Evolutionary conservation across 306 rosid species (phyloP), one percentile per base, ranked within the genome.

Genomic region (Cercis canadensis): DNA sequence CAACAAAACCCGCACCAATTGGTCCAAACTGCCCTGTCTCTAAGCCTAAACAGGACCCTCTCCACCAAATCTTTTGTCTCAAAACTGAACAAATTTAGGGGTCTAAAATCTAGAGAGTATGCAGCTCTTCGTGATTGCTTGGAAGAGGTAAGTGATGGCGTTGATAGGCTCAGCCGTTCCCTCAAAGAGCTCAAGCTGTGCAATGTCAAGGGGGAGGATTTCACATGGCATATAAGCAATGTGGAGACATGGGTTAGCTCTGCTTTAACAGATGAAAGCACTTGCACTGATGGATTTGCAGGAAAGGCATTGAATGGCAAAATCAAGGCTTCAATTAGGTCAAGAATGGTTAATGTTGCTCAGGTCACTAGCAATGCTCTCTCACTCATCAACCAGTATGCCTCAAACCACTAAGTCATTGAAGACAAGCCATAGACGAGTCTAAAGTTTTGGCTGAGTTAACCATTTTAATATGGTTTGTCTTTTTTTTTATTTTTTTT

Each of bases 201-300:
- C 53, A 65, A 47, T 6, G 11, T 41, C 0, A 65, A 70, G 0
- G 83, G 78, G 0, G 17, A 65, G 50, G 86, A 82, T 16, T 82
- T 82, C 51, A n/a, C 11, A 0, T 82, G 86, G 86, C 86, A 82
- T 32, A 82, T 82, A 5, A 82, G 86, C 37, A 82, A 82, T 56
- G 83, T 82, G 4, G 86, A 82, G 69, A 82, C 86, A 0, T 82
- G 86, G 86, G 86, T 82, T 0, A 78, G 83, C 4, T 32, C 83
- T 0, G 86, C 83, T 0, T 53, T 82, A 54, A 82, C 86, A 0
- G 86, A 82, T 54, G 81, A 60, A 2, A 53, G 8, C 12, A 82
- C 86, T 6, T 82, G 86, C 36, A 15, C 73, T 6, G 86, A 82
- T 61, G 86, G 86, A 2, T 82, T 82, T 37, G 73, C 70, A 1